Conservation (phyloP, 1,284 basidiomycete genomes). For the Sporisorium sorghi region DNA sequence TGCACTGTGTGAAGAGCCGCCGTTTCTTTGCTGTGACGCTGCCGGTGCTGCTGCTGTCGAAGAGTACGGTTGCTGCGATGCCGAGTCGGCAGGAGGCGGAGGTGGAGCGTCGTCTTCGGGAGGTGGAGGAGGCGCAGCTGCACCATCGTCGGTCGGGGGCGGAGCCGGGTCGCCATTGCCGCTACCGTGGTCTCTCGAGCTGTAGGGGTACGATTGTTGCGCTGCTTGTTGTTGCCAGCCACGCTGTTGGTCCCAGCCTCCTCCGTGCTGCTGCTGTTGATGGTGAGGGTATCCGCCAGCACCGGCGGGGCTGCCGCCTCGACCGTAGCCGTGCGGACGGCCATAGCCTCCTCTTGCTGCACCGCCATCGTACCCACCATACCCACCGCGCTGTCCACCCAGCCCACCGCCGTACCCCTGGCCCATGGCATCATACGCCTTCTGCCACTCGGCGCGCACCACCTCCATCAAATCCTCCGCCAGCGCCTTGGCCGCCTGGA, state of each 20-base stretch:
- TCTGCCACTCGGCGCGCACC: constrained; percentile 61
- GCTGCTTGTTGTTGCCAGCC: constrained; percentile 23
- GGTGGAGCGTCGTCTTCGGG: constrained; percentile 56
- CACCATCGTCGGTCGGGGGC: constrained; percentile 45
- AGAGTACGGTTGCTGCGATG: background rate
- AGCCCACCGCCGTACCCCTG: constrained; percentile 11
- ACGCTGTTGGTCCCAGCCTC: constrained; percentile 22
- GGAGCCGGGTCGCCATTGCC: constrained; percentile 27
- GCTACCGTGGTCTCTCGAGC: constrained; percentile 19
- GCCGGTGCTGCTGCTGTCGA: constrained; percentile 13
- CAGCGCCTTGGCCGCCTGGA: constrained; percentile 59
- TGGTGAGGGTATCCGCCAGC: constrained; percentile 34
- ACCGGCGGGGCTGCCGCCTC: constrained; percentile 18
- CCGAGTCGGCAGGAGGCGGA: constrained; percentile 44
- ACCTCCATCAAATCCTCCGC: constrained; percentile 65
- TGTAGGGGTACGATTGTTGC: constrained; percentile 22
- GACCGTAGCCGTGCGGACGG: constrained; percentile 14
- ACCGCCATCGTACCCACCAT: constrained; percentile 18
- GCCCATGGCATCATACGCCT: constrained; percentile 52
- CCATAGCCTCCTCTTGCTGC: constrained; percentile 14
- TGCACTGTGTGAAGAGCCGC: constrained; percentile 5
- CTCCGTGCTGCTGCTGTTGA: constrained; percentile 34
- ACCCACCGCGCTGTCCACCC: constrained; percentile 13
- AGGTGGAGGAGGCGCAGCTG: constrained; percentile 51
- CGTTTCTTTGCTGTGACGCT: constrained; percentile 7